Evolutionary conservation across 2,329 filamentous ascomycete genomes (phyloP), one percentile per base, ranked within the genome.

Genomic region (Verticillium isaacii): DNA sequence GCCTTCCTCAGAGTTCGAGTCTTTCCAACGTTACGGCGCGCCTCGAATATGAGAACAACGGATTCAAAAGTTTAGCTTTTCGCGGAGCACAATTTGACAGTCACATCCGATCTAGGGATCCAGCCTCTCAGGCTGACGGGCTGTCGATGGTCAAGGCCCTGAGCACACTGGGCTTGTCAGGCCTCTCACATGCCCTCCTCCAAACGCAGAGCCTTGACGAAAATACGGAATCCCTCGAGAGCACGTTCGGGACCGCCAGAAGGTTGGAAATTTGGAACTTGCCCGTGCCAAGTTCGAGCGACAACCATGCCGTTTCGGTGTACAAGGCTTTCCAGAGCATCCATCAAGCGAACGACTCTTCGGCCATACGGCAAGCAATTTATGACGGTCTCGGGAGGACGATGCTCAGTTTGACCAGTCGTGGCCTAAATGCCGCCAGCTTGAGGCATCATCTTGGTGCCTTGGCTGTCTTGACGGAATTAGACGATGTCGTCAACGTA

Each of bases 191-290:
- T 70, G 90, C 90, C 6, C 79, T 98, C 29, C 80, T 93, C 8
- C 86, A 90, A 61, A 84, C 82, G 8, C 87, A 92, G 62, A 84
- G 80, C 25, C 75, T 84, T 11, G 84, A 86, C 39, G 81, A 79
- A 32, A 83, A 83, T 4, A 79, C 84, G 2, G 76, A 82, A 8
- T 86, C 85, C 0, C 78, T 90, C 8, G 89, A 92, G 56, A 89
- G 84, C 64, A 92, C 92, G 60, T 89, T 96, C 65, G 85, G 87
- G 60, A 92, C 91, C 6, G 93, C 93, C 23, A 85, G 91, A 63
- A 90, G 89, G 66, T 80, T 98, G 17, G 93, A 95, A 67, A 89
- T 94, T 69, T 99, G 95, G 95, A 93, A 97, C 71, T 82, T 98
- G 23, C 90, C 91, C 15, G 87, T 88, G 0, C 91, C 93, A 0